Evolutionary conservation across 139 green algal genomes (phyloP), one percentile per base, ranked within the genome.

Genomic region (Volvox reticuliferus): DNA sequence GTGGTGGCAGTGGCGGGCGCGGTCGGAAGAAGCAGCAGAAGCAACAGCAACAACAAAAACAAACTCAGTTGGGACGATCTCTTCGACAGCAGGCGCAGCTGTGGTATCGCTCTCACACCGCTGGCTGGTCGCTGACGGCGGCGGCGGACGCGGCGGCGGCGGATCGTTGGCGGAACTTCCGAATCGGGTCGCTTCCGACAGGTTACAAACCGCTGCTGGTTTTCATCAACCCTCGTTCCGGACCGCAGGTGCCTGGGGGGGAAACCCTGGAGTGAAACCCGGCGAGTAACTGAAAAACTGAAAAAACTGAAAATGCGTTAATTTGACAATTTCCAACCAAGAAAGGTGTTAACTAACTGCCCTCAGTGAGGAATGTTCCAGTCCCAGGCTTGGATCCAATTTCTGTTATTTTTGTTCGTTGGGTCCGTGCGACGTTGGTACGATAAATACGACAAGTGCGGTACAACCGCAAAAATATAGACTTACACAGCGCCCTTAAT

Each of bases 181-280:
- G 71, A 9, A 18, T 89, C 2, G 69, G 90, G 61, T 33, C 86
- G 30, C 55, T 96, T 69, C 95, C 93, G 0, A 30, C 89, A 0
- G 86, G 82, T 36, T 91, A 68, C 75, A 87, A 61, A 44, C 96
- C 94, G 13, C 73, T 97, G 44, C 91, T 97, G 26, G 94, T 94
- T 33, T 94, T 94, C 85, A 79, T 98, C 69, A 99, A 99, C 94
- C 94, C 93, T 32, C 95, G 95, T 79, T 96, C 92, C 33, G 97
- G 97, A 19, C 96, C 97, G 22, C 96, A 97, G 94, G 75, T 95
- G n/a, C n/a, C n/a, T n/a, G n/a, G n/a, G n/a, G n/a, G n/a, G n/a
- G n/a, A n/a, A n/a, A n/a, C n/a, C n/a, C n/a, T n/a, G n/a, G n/a
- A n/a, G n/a, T n/a, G n/a, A n/a, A n/a, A n/a, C n/a, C 44, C 44